These are phyloP conservation scores for Agroathelia rolfsii DNA, from an alignment of 1,284 basidiomycete genomes.

Conservation along the genomic window DNA sequence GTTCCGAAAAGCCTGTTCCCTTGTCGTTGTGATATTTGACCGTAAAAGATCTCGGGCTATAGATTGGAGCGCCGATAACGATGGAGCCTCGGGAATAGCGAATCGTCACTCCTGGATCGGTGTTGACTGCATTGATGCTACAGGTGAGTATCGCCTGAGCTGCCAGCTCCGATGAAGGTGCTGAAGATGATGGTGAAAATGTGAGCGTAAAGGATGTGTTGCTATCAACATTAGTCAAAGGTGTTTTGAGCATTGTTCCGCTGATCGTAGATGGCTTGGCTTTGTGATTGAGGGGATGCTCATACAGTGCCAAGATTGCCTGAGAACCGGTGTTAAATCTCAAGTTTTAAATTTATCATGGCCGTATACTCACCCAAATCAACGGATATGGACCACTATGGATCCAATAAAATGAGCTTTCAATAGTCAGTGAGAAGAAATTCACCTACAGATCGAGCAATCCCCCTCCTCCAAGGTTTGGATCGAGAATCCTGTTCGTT, in stretches of 20 bases:
- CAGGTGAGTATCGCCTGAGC: slow-evolving; percentile 63
- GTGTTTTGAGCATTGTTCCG: slow-evolving; percentile 63
- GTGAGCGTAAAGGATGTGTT: slow-evolving; percentile 70
- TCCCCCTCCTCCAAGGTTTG: slow-evolving; percentile 75
- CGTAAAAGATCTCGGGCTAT: slow-evolving; percentile 50
- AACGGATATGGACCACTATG: slow-evolving; percentile 75
- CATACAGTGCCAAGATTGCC: slow-evolving; percentile 73
- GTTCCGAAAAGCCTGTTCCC: slow-evolving; percentile 36
- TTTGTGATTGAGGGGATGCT: slow-evolving; percentile 60
- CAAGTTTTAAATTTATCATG: neutral
- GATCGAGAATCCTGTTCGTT: slow-evolving; percentile 73
- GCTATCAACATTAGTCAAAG: slow-evolving; percentile 71
- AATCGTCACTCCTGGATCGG: slow-evolving; percentile 44
- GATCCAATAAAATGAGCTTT: slow-evolving; percentile 5
- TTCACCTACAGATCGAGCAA: slow-evolving; percentile 67
- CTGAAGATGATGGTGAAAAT: slow-evolving; percentile 37
- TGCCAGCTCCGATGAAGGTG: slow-evolving; percentile 28
- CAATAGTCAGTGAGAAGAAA: neutral
- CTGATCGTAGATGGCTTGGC: slow-evolving; percentile 45
- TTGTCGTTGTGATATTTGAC: slow-evolving; percentile 51
- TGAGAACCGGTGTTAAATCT: slow-evolving; percentile 15
- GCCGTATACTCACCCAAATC: slow-evolving; percentile 49
- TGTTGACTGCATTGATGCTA: slow-evolving; percentile 41
- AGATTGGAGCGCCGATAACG: slow-evolving; percentile 51
- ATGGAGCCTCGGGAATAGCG: slow-evolving; percentile 65